phyloP scores from a whole-genome alignment of 495 filamentous ascomycete species.

The Entonaema liquescens region DNA sequence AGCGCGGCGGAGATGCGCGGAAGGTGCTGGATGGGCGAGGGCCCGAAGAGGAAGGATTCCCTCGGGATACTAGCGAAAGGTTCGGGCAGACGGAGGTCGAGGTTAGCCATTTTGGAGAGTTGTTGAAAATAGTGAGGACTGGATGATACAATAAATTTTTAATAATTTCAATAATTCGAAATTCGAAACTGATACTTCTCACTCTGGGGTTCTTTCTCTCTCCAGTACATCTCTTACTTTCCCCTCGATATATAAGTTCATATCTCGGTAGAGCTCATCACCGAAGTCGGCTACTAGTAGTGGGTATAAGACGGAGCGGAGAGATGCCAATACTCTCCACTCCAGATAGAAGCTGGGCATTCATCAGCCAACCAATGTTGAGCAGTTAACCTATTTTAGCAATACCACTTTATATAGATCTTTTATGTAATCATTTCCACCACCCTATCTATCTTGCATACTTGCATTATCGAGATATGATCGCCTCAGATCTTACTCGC shows the following conservation, averaged over 20 bases:
- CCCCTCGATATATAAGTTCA: conserved; percentile 2
- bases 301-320: conserved; percentile 32
- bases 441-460: neutral
- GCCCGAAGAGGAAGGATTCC: conserved; percentile 61
- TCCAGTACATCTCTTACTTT: neutral
- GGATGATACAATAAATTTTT: neutral
- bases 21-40: conserved; percentile 68
- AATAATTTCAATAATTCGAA: neutral
- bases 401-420: conserved; percentile 4
- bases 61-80: conserved; percentile 68
- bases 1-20: conserved; percentile 66
- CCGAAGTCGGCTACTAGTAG: conserved; percentile 32
- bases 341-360: neutral
- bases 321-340: conserved; percentile 19
- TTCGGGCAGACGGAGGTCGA: conserved; percentile 57
- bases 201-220: neutral
- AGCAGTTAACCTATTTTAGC: conserved; percentile 12
- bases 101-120: conserved; percentile 23
- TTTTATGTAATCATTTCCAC: neutral
- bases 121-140: neutral
- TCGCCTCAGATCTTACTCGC: neutral
- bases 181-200: neutral
- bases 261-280: conserved; percentile 12
- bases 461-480: neutral
- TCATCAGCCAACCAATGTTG: conserved; percentile 7